Base-by-base conservation (phyloP, 169 alveolate species). In the Plasmodium inui region DNA sequence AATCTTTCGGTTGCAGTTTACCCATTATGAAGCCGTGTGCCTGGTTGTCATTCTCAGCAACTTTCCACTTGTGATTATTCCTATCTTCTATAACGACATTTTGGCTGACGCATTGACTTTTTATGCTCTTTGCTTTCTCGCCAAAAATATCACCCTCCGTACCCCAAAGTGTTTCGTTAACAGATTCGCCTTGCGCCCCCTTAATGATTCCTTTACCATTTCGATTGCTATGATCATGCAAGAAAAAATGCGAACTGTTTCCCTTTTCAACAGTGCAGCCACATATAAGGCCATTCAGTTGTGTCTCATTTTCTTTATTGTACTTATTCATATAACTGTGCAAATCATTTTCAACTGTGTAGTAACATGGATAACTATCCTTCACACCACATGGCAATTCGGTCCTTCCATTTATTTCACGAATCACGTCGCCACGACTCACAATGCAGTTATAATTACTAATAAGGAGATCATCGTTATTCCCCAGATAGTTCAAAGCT, bases 311-410 rank as follows among this genome's bases (percentile, higher is more conserved):
- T 79, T 78, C 44, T 4, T 37, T 79, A 53, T 57, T 61, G 34
- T 89, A 89, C 80, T 30, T 17, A 89, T 89, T 55, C 72, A 79
- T 67, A 70, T 79, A 79, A 46, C 73, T 79, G 82, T 26, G n/a
- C 37, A 89, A 79, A 57, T 80, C 81, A n/a, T 41, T 39, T 61
- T 57, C 67, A 79, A 61, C 50, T 50, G 57, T 50, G 19, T 73
- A 26, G 30, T 19, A 53, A 19, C 55, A 12, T 17, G 28, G n/a
- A 53, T 50, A 72, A 5, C 10, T 53, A 22, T 73, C 55, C 61
- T 84, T 22, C 8, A 12, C 9, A 12, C 3, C 12, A 53, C 17
- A 74, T 4, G 12, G 7, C 10, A 73, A 39, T 72, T 84, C 39
- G 37, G 37, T 50, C 17, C 44, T 30, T 73, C 19, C 32, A 73